Evolutionary conservation across 2,329 filamentous ascomycete genomes (phyloP), one percentile per base, ranked within the genome.

Genomic region (Monosporascus sp.): DNA sequence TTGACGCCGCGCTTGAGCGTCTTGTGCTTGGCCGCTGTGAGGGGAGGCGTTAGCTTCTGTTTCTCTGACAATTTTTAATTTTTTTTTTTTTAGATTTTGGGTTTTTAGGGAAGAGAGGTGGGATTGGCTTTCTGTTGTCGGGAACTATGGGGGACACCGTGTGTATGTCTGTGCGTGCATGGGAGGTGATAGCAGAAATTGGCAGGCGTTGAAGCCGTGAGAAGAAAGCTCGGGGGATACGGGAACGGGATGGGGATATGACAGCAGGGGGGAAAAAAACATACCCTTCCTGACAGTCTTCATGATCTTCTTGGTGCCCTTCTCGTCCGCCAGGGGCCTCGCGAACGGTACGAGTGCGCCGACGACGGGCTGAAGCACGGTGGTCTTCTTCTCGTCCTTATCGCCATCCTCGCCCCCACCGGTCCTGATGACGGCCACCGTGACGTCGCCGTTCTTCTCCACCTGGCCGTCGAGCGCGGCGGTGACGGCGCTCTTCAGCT

Each of bases 1-100:
- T 99, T 99, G 62, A 99, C 94, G 69, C 94, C 94, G 69, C 94
- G 92, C 79, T 96, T 96, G 69, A 99, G 88, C 55, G 90, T 89
- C 77, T 95, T 95, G 76, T 90, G 85, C 77, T 96, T 96, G 65
- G 94, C 92, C 63, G 93, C 94, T 97, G 73, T 54, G 46, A 11
- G 25, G 11, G 46, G 31, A 24, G 51, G 41, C 47, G 51, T 65
- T 55, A 63, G 61, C 27, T 31, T 11, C 27, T 31, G 27, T 3
- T 9, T 11, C 3, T 31, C 3, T 31, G 7, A 25, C 24, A 56
- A 45, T 46, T 17, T 43, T 49, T 45, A 37, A 5, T 47, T 37
- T 37, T 31, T 37, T 36, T 15, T n/a, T n/a, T n/a, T n/a, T n/a
- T n/a, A n/a, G n/a, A n/a, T n/a, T n/a, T n/a, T n/a, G n/a, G n/a